phyloP scores from a whole-genome alignment of 75 land plant genomes.

The Sequoiadendron giganteum region DNA sequence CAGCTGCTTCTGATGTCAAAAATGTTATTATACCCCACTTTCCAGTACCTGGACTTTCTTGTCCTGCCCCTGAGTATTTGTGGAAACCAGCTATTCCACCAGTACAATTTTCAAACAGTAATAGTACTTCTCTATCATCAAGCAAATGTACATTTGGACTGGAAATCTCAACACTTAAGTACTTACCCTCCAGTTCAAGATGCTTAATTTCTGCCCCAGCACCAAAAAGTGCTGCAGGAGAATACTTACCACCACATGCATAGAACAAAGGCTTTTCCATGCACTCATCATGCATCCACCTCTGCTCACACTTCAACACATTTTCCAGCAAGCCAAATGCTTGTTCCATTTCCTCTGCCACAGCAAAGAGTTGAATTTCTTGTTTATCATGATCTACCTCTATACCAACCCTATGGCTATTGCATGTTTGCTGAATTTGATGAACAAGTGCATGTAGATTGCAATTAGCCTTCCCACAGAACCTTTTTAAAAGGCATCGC shows the following conservation, averaged over 20 bases:
- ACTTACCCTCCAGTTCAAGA: conserved; percentile 62
- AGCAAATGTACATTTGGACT: conserved; percentile 28
- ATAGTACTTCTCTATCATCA: conserved; percentile 59
- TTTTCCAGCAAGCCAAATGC: conserved; percentile 27
- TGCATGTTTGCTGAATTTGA: conserved; percentile 21
- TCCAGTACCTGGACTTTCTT: conserved; percentile 20
- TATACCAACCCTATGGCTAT: conserved; percentile 42
- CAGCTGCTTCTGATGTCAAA: conserved; percentile 51
- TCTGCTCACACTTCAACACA: conserved; percentile 42
- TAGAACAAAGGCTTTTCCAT: conserved; percentile 58
- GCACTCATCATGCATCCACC: conserved; percentile 52
- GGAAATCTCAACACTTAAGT: conserved; percentile 49
- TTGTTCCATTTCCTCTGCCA: conserved; percentile 32
- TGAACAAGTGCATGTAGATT: conserved; percentile 32
- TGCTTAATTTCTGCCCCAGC: conserved; percentile 77
- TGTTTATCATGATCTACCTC: conserved; percentile 46
- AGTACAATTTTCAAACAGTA: conserved; percentile 38
- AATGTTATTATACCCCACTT: conserved; percentile 72
- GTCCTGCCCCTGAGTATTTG: conserved; percentile 29
- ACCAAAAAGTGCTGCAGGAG: conserved; percentile 65
- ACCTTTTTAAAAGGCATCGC: conserved; percentile 36
- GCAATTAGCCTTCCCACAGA: conserved; percentile 61
- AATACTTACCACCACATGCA: conserved; percentile 28
- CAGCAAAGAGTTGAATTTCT: conserved; percentile 48
- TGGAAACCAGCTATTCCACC: conserved; percentile 42